A percentile compares a stretch with the other conserved stretches of the same genome.
Evolutionary conservation across 108 stramenopile genomes (phyloP).

Genomic region (Nannochloropsis granulata): DNA sequence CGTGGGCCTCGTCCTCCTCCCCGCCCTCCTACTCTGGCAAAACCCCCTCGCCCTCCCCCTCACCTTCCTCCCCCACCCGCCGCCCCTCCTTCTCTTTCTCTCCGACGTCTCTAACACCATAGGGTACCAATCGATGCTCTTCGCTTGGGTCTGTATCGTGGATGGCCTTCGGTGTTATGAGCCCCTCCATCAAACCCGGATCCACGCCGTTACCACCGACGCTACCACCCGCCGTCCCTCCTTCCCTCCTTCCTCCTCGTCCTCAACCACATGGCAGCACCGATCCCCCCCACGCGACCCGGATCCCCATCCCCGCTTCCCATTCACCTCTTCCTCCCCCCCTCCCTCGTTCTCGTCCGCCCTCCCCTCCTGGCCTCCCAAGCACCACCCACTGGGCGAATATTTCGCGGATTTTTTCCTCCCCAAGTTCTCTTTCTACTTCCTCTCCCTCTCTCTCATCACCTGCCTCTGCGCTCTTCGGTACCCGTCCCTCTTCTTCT

Average conservation of each 20-base stretch:
- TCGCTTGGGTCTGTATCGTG: slow-evolving; percentile 54
- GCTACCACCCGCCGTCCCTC: neutral
- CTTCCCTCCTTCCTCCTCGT: neutral
- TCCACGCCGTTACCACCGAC: neutral
- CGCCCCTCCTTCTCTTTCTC: neutral
- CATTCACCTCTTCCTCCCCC: neutral
- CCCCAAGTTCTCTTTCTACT: neutral
- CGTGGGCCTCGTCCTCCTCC: neutral
- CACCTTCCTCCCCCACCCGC: neutral
- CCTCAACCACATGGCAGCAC: neutral
- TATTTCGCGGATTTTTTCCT: neutral
- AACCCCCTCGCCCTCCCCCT: neutral
- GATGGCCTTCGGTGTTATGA: slow-evolving; percentile 55
- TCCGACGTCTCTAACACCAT: neutral
- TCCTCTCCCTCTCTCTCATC: neutral
- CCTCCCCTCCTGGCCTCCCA: slow-evolving; percentile 27
- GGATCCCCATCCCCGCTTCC: neutral
- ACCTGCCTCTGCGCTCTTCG: neutral
- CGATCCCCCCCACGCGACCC: neutral
- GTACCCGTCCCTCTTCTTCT: neutral
- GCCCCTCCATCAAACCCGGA: slow-evolving; percentile 43
- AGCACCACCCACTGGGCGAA: slow-evolving; percentile 38
- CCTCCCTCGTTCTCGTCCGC: neutral
- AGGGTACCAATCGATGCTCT: slow-evolving; percentile 51
- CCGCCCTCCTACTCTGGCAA: neutral